Conservation (phyloP, 2,329 filamentous ascomycete genomes). For the Fusarium paranaense region DNA sequence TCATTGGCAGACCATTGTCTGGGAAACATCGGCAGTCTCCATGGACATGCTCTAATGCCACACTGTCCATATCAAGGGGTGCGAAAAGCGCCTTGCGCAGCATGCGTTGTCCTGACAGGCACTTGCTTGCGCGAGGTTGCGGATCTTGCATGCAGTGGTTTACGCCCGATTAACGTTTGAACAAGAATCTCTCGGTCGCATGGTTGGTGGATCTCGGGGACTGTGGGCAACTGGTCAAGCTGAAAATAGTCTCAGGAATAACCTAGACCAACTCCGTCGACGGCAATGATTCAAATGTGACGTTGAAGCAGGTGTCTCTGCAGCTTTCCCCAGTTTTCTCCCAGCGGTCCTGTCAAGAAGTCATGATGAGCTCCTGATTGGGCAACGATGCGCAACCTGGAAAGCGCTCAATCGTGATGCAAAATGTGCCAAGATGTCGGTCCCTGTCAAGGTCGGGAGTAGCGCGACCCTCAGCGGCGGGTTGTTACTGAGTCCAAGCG, state of each 20-base stretch:
- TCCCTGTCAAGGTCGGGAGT: background rate
- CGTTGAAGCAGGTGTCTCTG: constrained; percentile 18
- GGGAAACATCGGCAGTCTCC: constrained; percentile 2
- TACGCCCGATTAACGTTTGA: constrained; percentile 16
- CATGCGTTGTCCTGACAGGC: background rate
- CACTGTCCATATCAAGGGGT: background rate
- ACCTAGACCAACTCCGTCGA: constrained; percentile 17
- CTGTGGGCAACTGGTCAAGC: constrained; percentile 8
- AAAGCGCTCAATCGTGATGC: constrained; percentile 25
- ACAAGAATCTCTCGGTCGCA: constrained; percentile 3
- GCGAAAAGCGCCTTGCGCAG: constrained; percentile 27
- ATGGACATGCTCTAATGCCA: constrained; percentile 6
- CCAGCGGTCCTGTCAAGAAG: constrained; percentile 15
- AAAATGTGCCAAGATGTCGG: constrained; percentile 4
- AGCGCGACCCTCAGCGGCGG: background rate
- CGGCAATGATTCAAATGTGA: constrained; percentile 29
- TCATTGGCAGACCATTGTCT: constrained; percentile 5
- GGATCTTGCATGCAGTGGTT: constrained; percentile 13
- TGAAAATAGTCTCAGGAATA: constrained; percentile 23
- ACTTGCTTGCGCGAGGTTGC: background rate
- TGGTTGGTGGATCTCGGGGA: constrained; percentile 9
- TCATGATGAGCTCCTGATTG: constrained; percentile 31
- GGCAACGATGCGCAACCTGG: constrained; percentile 28
- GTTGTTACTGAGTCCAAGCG: background rate
- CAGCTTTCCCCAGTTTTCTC: constrained; percentile 25